Conservation (phyloP, 495 filamentous ascomycete species). For the Bacidia gigantensis region DNA sequence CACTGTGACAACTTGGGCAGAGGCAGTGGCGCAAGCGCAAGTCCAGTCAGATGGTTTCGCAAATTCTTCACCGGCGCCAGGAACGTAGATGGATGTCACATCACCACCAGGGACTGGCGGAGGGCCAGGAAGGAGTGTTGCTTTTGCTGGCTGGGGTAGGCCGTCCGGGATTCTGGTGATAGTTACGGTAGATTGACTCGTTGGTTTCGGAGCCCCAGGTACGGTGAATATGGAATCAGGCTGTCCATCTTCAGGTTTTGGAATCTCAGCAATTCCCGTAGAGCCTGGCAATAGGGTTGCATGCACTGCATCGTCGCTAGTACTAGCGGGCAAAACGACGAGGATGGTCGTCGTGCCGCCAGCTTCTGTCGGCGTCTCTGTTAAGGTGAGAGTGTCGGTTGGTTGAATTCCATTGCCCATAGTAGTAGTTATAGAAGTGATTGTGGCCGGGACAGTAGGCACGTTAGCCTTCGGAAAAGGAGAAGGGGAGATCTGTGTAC, state of each 20-base stretch:
- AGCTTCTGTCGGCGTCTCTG: not conserved
- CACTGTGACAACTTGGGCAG: not conserved
- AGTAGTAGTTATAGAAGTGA: not conserved
- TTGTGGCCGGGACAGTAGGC: not conserved
- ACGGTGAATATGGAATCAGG: not conserved
- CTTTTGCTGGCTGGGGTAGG: not conserved
- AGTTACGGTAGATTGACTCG: not conserved
- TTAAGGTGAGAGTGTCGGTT: not conserved
- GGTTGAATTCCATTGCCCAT: not conserved
- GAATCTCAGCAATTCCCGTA: not conserved
- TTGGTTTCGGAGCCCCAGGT: not conserved
- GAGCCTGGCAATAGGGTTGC: not conserved
- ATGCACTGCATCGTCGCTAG: not conserved
- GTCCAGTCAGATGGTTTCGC: not conserved
- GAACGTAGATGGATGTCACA: not conserved
- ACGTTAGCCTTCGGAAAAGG: not conserved
- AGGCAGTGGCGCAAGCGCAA: not conserved
- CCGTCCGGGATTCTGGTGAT: not conserved
- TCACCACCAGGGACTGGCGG: no score
- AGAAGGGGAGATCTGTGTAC: not conserved
- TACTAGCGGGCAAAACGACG: not conserved
- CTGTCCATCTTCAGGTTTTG: not conserved
- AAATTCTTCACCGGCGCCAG: not conserved
- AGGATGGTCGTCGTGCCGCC: not conserved
- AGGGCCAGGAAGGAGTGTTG: not conserved